Conservation (phyloP, 805 yeast species). For the Cyberlindnera xylosilytica region DNA sequence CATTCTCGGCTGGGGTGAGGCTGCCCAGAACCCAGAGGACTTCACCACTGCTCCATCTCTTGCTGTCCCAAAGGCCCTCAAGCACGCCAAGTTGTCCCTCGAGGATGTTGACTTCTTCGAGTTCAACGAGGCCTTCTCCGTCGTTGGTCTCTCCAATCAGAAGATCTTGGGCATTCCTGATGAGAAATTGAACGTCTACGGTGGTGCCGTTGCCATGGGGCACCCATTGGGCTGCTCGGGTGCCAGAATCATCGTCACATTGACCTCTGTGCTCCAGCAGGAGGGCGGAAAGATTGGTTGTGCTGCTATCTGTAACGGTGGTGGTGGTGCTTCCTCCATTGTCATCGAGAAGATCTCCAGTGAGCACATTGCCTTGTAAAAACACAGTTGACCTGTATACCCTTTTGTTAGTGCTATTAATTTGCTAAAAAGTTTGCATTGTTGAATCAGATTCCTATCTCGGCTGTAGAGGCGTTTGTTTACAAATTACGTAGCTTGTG, state of each 20-base stretch:
- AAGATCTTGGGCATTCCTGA: conserved; percentile 61
- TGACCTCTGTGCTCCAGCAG: conserved; percentile 74
- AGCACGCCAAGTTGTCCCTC: conserved; percentile 67
- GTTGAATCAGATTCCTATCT: too few species aligned
- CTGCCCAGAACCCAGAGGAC: conserved; percentile 91
- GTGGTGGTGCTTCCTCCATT: conserved; percentile 97
- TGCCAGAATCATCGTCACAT: conserved; percentile 87
- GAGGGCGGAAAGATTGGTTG: conserved; percentile 88
- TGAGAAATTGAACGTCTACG: conserved; percentile 79
- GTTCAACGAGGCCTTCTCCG: conserved; percentile 97
- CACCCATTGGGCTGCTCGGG: conserved; percentile 98
- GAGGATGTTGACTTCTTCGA: conserved; percentile 86
- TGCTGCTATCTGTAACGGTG: conserved; percentile 98
- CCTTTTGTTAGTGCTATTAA: background rate
- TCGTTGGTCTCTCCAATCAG: conserved; percentile 89
- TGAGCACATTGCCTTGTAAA: conserved; percentile 24
- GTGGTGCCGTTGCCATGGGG: conserved; percentile 96
- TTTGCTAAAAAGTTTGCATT: too few species aligned
- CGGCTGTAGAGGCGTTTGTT: too few species aligned
- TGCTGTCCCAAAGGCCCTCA: conserved; percentile 94
- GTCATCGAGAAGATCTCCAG: conserved; percentile 67
- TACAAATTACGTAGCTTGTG: too few species aligned
- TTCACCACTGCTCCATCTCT: conserved; percentile 95
- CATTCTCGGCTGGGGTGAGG: conserved; percentile 96
- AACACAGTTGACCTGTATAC: background rate